A percentile compares a stretch with the other conserved stretches of the same genome.
Conservation (phyloP, 805 yeast genomes). For the Zygotorulaspora sp. region DNA sequence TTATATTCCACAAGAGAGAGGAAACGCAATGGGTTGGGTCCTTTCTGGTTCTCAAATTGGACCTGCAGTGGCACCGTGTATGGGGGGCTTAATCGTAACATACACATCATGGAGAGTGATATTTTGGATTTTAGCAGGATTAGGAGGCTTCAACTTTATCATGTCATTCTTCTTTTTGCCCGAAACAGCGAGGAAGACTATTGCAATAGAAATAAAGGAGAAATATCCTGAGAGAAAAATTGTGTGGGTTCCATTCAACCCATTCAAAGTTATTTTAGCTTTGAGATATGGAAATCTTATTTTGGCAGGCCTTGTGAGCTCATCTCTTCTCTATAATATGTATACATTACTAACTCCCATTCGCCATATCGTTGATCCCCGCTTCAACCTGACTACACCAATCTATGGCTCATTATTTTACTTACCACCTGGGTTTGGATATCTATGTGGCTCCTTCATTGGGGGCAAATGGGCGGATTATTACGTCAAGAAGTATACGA, state of each 20-base stretch:
- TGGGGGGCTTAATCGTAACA: conserved; percentile 51
- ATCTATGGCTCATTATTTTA: conserved; percentile 50
- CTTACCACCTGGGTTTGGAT: conserved; percentile 55
- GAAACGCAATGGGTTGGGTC: conserved; percentile 46
- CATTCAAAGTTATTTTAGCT: conserved; percentile 42
- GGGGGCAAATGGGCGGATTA: conserved; percentile 54
- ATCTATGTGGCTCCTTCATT: conserved; percentile 44
- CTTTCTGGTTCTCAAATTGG: conserved; percentile 51
- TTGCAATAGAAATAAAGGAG: conserved; percentile 1
- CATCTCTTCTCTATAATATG: conserved; percentile 46
- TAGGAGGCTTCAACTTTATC: conserved; percentile 37
- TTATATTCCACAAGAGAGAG: conserved; percentile 47
- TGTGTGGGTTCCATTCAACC: conserved; percentile 44
- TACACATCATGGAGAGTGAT: conserved; percentile 51
- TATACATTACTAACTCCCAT: conserved; percentile 51
- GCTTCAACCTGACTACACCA: conserved; percentile 47
- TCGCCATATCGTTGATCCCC: conserved; percentile 50
- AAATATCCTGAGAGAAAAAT: conserved; percentile 34
- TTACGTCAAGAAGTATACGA: conserved; percentile 42
- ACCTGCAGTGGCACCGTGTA: conserved; percentile 48
- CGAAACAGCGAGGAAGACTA: conserved; percentile 39
- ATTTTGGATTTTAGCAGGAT: conserved; percentile 45
- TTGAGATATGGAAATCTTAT: conserved; percentile 42
- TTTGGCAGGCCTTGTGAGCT: conserved; percentile 42
- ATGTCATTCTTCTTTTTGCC: conserved; percentile 41